Evolutionary conservation across 805 yeast species (phyloP).

Genomic region (Kodamaea kakaduensis): DNA sequence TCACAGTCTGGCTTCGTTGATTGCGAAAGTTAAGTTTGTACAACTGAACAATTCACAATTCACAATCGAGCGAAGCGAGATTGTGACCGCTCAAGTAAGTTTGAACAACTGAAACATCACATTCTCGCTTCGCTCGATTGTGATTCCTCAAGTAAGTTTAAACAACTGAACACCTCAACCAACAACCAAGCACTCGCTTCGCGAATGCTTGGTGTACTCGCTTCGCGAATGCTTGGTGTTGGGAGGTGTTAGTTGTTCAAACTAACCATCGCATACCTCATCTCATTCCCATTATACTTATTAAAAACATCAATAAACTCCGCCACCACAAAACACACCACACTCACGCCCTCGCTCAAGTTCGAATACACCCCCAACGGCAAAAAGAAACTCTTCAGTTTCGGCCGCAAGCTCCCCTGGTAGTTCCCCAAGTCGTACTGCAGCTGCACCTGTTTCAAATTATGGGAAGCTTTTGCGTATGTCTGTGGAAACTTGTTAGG

Average conservation of each 20-base stretch:
- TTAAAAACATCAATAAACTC: conserved; percentile 29
- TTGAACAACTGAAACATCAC: too few species aligned
- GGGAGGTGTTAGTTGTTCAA: not conserved
- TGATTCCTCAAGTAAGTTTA: too few species aligned
- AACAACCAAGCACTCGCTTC: too few species aligned
- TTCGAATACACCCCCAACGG: conserved; percentile 37
- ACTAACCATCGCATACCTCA: conserved; percentile 11
- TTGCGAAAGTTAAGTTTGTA: too few species aligned
- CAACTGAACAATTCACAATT: too few species aligned
- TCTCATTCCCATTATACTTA: conserved; percentile 13
- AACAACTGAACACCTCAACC: too few species aligned
- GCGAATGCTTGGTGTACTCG: too few species aligned
- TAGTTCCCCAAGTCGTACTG: conserved; percentile 11
- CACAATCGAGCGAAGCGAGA: too few species aligned
- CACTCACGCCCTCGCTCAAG: conserved; percentile 29
- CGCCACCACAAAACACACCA: conserved; percentile 25
- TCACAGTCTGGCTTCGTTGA: too few species aligned
- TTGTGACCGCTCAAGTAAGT: too few species aligned
- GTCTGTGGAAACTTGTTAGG: conserved; percentile 30
- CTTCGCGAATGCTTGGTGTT: too few species aligned
- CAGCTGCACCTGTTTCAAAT: conserved; percentile 8
- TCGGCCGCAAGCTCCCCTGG: conserved; percentile 19
- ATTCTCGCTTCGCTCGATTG: too few species aligned
- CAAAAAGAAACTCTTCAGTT: conserved; percentile 25
- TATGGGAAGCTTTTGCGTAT: conserved; percentile 22